Percentiles rank a stretch among this genome's conserved stretches.
These are phyloP conservation scores for Fragaria iinumae DNA, from an alignment of 306 rosid genomes.

Conservation along the genomic window DNA sequence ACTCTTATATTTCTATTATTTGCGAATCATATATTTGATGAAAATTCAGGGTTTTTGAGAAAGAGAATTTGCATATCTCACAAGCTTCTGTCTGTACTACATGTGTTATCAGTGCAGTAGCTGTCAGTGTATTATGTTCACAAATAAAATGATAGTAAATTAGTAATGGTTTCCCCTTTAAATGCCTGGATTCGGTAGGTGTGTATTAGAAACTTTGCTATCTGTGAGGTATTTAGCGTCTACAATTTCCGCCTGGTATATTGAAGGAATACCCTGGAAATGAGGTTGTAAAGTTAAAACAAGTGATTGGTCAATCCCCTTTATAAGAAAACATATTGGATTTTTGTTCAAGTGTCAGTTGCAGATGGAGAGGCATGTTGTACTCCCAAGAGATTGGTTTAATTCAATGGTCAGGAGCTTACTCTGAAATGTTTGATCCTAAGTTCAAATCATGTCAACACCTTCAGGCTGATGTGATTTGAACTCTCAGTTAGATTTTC, in stretches of 20 bases:
- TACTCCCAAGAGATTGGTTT: not conserved
- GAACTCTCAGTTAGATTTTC: not conserved
- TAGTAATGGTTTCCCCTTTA: not conserved
- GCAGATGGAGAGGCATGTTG: not conserved
- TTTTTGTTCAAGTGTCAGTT: not conserved
- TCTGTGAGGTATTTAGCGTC: not conserved
- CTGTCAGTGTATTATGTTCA: not conserved
- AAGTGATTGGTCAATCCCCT: not conserved
- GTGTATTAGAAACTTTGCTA: not conserved
- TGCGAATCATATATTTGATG: not conserved
- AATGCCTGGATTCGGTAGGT: not conserved
- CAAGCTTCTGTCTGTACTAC: not conserved
- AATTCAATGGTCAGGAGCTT: not conserved
- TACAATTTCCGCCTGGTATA: not conserved
- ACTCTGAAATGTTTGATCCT: not conserved
- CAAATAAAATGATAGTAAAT: not conserved
- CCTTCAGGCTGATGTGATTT: not conserved
- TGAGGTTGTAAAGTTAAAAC: not conserved
- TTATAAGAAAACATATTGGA: not conserved
- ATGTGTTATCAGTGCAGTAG: not conserved
- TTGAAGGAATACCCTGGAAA: not conserved
- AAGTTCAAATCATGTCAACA: not conserved
- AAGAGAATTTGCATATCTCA: not conserved
- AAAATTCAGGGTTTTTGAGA: constrained; percentile 5
- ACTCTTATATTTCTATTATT: not conserved